Evolutionary conservation across 257 asterid genomes (phyloP).

Genomic region (Cynanchum wilfordii): DNA sequence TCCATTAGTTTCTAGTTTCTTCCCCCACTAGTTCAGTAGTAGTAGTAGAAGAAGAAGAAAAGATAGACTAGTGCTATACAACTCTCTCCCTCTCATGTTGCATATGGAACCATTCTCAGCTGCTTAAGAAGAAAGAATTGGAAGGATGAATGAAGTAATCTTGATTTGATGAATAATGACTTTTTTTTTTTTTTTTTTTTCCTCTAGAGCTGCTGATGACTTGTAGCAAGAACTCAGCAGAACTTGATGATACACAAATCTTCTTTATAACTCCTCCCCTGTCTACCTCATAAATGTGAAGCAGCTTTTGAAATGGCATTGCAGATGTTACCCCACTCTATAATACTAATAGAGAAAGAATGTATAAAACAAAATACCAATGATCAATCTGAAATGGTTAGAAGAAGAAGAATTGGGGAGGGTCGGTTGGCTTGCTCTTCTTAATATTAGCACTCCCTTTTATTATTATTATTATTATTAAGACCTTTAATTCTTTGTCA

Average conservation of each 20-base stretch:
- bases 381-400: constrained; percentile 46
- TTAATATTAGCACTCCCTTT: constrained; percentile 29
- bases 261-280: constrained; percentile 32
- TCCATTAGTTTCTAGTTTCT: constrained; percentile 33
- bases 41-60: constrained; percentile 13
- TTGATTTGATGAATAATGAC: neutral
- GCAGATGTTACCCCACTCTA: constrained; percentile 58
- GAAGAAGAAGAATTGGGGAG: constrained; percentile 2
- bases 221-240: constrained; percentile 29
- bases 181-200: constrained; percentile 21
- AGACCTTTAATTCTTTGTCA: constrained; percentile 56
- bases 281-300: constrained; percentile 64
- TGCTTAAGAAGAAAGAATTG: constrained; percentile 32
- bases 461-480: constrained; percentile 33
- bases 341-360: constrained; percentile 48
- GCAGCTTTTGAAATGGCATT: constrained; percentile 55
- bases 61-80: constrained; percentile 16
- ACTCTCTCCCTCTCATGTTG: constrained; percentile 23
- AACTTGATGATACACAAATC: constrained; percentile 24
- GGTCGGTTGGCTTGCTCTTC: constrained; percentile 9
- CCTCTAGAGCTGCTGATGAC: constrained; percentile 18
- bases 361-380: constrained; percentile 36
- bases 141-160: no score
- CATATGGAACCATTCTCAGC: constrained; percentile 22
- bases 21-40: constrained; percentile 6